These are phyloP conservation scores for Cryptococcus jaspeensis DNA, from an alignment of 1,284 basidiomycete species.

Conservation along the genomic window DNA sequence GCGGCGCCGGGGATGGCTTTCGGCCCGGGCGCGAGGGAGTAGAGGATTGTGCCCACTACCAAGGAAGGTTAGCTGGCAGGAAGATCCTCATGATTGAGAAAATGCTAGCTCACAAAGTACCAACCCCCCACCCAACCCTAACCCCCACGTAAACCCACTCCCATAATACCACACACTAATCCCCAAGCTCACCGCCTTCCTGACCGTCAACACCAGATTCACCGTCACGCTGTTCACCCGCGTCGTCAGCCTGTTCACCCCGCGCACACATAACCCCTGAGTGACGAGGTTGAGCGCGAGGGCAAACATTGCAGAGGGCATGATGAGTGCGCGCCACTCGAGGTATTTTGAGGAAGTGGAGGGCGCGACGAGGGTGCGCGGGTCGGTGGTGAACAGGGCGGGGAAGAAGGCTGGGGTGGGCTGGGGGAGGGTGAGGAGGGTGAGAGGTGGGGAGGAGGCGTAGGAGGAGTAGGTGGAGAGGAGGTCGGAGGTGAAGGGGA, in stretches of 20 bases:
- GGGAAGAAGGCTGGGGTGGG: constrained; percentile 9
- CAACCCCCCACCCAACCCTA: constrained; percentile 44
- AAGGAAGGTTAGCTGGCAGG: background rate
- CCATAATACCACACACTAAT: constrained; percentile 56
- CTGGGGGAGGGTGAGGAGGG: constrained; percentile 29
- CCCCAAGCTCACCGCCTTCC: constrained; percentile 81
- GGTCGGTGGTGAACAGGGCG: background rate
- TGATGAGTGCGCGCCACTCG: constrained; percentile 24
- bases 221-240: constrained; percentile 75
- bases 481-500: constrained; percentile 63
- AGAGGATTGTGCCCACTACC: constrained; percentile 30
- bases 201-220: constrained; percentile 81
- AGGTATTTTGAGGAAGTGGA: background rate
- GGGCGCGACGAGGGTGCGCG: background rate
- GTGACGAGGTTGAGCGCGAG: constrained; percentile 77
- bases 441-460: constrained; percentile 36
- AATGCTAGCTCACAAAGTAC: constrained; percentile 47
- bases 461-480: constrained; percentile 50
- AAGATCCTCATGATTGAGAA: background rate
- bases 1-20: constrained; percentile 1
- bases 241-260: constrained; percentile 79
- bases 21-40: constrained; percentile 24
- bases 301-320: constrained; percentile 67
- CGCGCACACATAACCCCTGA: constrained; percentile 83
- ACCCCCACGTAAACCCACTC: constrained; percentile 36